Evolutionary conservation across 1,139 yeast species (phyloP).

Genomic region (Candida sp.): DNA sequence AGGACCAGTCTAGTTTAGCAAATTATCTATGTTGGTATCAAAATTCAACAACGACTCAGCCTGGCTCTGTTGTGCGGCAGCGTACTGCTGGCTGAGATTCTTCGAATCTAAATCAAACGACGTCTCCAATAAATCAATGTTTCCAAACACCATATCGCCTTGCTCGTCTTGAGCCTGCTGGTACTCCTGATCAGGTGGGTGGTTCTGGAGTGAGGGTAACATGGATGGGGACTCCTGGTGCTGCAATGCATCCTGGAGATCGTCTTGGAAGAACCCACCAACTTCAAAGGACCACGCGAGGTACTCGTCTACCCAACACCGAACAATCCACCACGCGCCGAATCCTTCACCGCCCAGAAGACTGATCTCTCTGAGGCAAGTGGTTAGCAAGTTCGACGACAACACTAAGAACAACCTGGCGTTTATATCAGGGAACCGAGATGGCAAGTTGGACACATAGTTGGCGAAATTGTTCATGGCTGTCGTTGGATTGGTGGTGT

Average conservation of each 20-base stretch:
- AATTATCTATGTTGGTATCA: conserved; percentile 17
- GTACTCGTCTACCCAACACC: conserved; percentile 83
- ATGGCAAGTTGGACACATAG: conserved; percentile 48
- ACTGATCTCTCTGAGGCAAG: conserved; percentile 69
- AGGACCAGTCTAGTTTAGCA: conserved; percentile 11
- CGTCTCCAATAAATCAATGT: conserved; percentile 31
- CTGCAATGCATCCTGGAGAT: conserved; percentile 18
- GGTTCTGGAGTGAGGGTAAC: conserved; percentile 8
- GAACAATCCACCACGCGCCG: conserved; percentile 79
- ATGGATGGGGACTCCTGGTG: conserved; percentile 2
- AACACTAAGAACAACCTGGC: conserved; percentile 62
- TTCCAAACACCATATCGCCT: conserved; percentile 13
- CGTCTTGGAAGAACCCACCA: conserved; percentile 61
- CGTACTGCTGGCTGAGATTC: conserved; percentile 2
- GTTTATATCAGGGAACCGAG: conserved; percentile 47
- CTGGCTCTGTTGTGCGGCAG: conserved; percentile 4
- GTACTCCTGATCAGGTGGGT: not conserved
- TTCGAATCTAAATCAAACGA: conserved; percentile 21
- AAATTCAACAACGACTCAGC: conserved; percentile 15
- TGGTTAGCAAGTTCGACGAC: conserved; percentile 58
- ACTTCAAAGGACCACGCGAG: conserved; percentile 71
- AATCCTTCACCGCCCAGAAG: conserved; percentile 64
- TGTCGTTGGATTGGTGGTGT: not conserved
- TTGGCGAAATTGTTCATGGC: conserved; percentile 21
- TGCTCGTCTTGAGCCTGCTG: not conserved